Evolutionary conservation across 495 filamentous ascomycete genomes (phyloP).

Genomic region (Pyrenula massariospora): DNA sequence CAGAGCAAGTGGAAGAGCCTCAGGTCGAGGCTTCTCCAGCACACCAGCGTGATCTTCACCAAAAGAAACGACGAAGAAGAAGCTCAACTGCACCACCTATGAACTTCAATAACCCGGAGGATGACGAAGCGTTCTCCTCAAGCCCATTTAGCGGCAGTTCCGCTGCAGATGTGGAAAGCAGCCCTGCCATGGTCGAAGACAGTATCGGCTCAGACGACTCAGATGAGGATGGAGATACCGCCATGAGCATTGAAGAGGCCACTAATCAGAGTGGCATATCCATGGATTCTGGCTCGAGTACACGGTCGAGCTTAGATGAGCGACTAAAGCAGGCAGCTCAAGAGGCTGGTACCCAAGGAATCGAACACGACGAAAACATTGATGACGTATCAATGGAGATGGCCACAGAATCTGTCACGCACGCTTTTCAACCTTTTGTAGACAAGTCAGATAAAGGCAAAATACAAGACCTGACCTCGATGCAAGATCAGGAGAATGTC

Average conservation of each 20-base stretch:
- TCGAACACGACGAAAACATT: slow-evolving; percentile 44
- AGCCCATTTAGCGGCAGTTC: slow-evolving; percentile 68
- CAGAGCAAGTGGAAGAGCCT: slow-evolving; percentile 48
- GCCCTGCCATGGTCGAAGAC: slow-evolving; percentile 38
- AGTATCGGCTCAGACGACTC: slow-evolving; percentile 29
- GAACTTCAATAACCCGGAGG: slow-evolving; percentile 40
- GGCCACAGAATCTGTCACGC: slow-evolving; percentile 54
- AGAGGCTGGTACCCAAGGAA: slow-evolving; percentile 53
- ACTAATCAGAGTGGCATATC: slow-evolving; percentile 47
- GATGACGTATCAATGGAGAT: slow-evolving; percentile 44
- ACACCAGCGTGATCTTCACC: slow-evolving; percentile 55
- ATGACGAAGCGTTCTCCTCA: slow-evolving; percentile 55
- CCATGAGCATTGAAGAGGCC: slow-evolving; percentile 64
- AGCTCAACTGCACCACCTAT: slow-evolving; percentile 52
- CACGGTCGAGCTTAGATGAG: slow-evolving; percentile 61
- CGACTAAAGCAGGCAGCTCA: slow-evolving; percentile 64
- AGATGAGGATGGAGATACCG: slow-evolving; percentile 53
- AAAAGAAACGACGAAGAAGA: slow-evolving; percentile 44
- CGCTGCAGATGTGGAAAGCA: slow-evolving; percentile 43
- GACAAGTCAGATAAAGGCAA: slow-evolving; percentile 29
- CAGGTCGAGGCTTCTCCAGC: slow-evolving; percentile 54
- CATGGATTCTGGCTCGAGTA: slow-evolving; percentile 44
- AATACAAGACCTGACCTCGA: slow-evolving; percentile 34
- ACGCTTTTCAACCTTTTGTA: slow-evolving; percentile 39
- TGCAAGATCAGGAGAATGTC: slow-evolving; percentile 51